phyloP scores from a whole-genome alignment of 2,329 filamentous ascomycete species.

The Colletotrichum australisinense region DNA sequence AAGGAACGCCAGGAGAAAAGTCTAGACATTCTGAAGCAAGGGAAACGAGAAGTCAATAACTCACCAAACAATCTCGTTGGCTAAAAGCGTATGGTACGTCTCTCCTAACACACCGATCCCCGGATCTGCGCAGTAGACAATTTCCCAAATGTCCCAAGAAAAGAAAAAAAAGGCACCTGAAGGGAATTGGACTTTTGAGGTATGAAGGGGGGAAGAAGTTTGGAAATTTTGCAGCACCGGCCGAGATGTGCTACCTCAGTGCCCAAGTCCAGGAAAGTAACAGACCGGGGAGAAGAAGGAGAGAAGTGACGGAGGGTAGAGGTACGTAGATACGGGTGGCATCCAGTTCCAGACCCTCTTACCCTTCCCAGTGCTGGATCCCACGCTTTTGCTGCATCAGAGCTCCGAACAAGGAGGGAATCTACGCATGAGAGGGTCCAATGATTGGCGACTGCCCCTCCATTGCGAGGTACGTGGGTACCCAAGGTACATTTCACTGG shows the following conservation, averaged over 20 bases:
- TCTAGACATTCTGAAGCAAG: conserved; percentile 19
- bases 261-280: not conserved
- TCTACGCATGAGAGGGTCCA: not conserved
- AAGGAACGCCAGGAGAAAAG: conserved; percentile 15
- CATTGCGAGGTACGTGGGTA: not conserved
- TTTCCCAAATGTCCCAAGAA: not conserved
- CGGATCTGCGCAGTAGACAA: conserved; percentile 8
- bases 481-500: not conserved
- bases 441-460: conserved; percentile 17
- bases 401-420: conserved; percentile 15
- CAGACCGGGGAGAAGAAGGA: not conserved
- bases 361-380: not conserved
- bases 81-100: not conserved
- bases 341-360: not conserved
- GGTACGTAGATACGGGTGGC: conserved; percentile 1
- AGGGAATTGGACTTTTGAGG: not conserved
- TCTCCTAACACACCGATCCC: conserved; percentile 27
- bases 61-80: conserved; percentile 27
- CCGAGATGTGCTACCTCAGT: not conserved
- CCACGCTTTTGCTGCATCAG: conserved; percentile 1
- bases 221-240: conserved; percentile 4
- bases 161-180: not conserved
- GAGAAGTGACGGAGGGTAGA: not conserved
- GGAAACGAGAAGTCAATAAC: not conserved
- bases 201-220: not conserved